Conservation (phyloP, 2,329 filamentous ascomycete species). For the Whalleya microplaca region DNA sequence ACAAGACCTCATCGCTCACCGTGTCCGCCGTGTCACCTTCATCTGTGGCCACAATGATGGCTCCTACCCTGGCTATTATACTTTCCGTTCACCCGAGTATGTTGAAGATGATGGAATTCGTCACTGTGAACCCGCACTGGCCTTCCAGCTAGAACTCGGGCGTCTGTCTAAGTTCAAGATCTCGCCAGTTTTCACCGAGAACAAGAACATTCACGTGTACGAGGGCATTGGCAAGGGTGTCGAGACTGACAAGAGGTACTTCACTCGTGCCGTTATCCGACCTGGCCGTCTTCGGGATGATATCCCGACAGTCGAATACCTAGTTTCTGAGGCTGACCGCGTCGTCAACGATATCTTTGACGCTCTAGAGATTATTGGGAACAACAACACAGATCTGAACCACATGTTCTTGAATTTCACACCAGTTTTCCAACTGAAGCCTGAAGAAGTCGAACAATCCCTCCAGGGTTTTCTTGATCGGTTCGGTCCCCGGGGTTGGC, state of each 20-base stretch:
- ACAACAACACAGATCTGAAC: slow-evolving; percentile 99
- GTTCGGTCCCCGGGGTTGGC: slow-evolving; percentile 93
- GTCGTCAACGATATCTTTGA: slow-evolving; percentile 98
- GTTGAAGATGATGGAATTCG: slow-evolving; percentile 93
- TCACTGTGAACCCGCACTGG: slow-evolving; percentile 93
- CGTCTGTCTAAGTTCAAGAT: slow-evolving; percentile 97
- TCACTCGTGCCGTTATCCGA: slow-evolving; percentile 92
- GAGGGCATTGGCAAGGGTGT: slow-evolving; percentile 94
- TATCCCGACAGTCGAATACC: slow-evolving; percentile 97
- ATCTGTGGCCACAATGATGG: slow-evolving; percentile 95
- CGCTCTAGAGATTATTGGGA: slow-evolving; percentile 96
- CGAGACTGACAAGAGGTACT: slow-evolving; percentile 97
- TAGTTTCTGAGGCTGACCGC: slow-evolving; percentile 95
- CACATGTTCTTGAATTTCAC: slow-evolving; percentile 99
- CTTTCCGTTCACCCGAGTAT: slow-evolving; percentile 91
- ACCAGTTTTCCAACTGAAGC: slow-evolving; percentile 89
- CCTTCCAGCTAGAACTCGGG: slow-evolving; percentile 96
- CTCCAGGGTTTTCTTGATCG: slow-evolving; percentile 95
- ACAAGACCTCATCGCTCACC: slow-evolving; percentile 78
- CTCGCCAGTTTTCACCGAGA: slow-evolving; percentile 97
- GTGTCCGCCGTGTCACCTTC: slow-evolving; percentile 90
- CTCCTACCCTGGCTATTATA: slow-evolving; percentile 95
- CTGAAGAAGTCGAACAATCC: slow-evolving; percentile 87
- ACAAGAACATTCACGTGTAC: slow-evolving; percentile 99
- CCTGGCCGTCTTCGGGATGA: slow-evolving; percentile 94